A percentile compares a stretch with the other conserved stretches of the same genome.
Conservation (phyloP, 2,329 filamentous ascomycete genomes). For the Xylaria sp. region DNA sequence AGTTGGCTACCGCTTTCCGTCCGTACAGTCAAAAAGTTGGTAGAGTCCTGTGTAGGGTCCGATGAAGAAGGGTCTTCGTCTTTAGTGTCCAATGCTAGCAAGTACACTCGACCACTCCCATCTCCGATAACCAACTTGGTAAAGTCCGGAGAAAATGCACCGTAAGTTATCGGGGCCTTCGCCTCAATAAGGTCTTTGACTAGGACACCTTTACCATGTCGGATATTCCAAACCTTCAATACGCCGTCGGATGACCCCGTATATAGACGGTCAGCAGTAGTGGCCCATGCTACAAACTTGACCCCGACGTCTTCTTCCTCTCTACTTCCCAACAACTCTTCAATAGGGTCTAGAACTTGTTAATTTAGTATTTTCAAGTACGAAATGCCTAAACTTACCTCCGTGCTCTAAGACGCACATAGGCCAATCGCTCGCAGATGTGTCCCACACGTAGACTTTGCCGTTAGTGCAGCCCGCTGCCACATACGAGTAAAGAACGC, state of each 20-base stretch:
- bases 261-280: constrained; percentile 67
- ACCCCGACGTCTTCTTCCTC: constrained; percentile 70
- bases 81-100: constrained; percentile 61
- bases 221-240: constrained; percentile 72
- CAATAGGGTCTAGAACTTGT: constrained; percentile 44
- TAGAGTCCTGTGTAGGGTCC: constrained; percentile 38
- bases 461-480: constrained; percentile 72
- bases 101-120: constrained; percentile 68
- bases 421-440: constrained; percentile 63
- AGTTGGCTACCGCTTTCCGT: constrained; percentile 47
- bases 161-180: constrained; percentile 66
- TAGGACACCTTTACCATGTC: constrained; percentile 56
- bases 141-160: constrained; percentile 67
- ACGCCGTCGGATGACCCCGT: constrained; percentile 72
- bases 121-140: constrained; percentile 69
- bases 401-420: constrained; percentile 68
- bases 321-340: constrained; percentile 56
- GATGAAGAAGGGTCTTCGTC: constrained; percentile 50
- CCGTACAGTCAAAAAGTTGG: constrained; percentile 52
- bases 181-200: constrained; percentile 66
- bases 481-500: constrained; percentile 61
- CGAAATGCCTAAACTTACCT: constrained; percentile 54
- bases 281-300: constrained; percentile 72
- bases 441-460: constrained; percentile 72
- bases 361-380: constrained; percentile 13